These are phyloP conservation scores for Cyclotella sp. DNA, from an alignment of 108 stramenopile genomes.

Conservation along the genomic window DNA sequence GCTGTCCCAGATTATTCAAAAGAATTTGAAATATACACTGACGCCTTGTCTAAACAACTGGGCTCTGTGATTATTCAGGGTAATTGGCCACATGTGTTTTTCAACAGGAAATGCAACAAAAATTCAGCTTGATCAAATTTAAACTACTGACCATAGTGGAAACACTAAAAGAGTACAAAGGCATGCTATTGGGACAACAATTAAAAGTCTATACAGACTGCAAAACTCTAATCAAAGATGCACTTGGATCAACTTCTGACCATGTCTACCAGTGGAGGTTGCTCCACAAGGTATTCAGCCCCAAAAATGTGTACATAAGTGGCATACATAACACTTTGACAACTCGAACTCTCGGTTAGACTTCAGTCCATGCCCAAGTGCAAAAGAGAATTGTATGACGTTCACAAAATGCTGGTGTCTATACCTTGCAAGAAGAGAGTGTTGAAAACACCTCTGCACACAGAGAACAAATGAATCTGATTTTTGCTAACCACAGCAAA, in stretches of 20 bases:
- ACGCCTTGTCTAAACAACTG: constrained; percentile 46
- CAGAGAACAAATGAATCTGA: too few relatives aligned
- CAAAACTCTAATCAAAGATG: constrained; percentile 14
- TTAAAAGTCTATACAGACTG: constrained; percentile 9
- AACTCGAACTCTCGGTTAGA: neutral
- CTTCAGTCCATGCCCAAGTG: neutral
- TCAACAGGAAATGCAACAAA: constrained; percentile 42
- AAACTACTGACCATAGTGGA: constrained; percentile 2
- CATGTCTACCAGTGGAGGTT: constrained; percentile 39
- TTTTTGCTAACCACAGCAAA: too few relatives aligned
- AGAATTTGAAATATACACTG: constrained; percentile 55
- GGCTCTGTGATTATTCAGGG: constrained; percentile 55
- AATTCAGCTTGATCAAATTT: constrained; percentile 26
- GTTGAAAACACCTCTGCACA: too few relatives aligned
- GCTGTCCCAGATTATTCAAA: constrained; percentile 47
- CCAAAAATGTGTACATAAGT: constrained; percentile 30
- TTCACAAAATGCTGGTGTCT: constrained; percentile 3
- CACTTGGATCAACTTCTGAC: constrained; percentile 21
- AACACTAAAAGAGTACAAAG: neutral
- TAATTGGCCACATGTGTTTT: constrained; percentile 49
- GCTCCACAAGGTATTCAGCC: constrained; percentile 44
- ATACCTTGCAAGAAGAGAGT: neutral
- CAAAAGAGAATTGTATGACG: neutral
- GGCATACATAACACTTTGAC: constrained; percentile 14
- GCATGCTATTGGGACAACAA: neutral